Evolutionary conservation across 148 eudicot genomes (phyloP).

Genomic region (Limonium bicolor): DNA sequence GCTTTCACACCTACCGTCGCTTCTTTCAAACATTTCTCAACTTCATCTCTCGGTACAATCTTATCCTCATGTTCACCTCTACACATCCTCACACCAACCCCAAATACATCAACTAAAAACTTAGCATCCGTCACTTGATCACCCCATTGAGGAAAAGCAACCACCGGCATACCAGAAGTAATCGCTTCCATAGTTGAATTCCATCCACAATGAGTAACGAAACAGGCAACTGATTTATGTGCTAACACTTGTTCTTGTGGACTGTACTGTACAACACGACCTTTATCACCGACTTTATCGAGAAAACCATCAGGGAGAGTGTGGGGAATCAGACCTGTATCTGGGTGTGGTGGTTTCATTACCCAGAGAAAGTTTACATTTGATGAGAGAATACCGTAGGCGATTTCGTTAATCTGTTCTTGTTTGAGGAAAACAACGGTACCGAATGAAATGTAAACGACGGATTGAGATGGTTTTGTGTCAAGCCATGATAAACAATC

Average conservation of each 20-base stretch:
- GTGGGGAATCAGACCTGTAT: constrained; percentile 5
- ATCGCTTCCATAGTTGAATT: no score
- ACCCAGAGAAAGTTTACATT: constrained; percentile 64
- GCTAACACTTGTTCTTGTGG: constrained; percentile 60
- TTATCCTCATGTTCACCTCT: constrained; percentile 45
- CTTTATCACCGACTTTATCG: constrained; percentile 48
- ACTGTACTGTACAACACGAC: constrained; percentile 47
- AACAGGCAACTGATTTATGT: constrained; percentile 54
- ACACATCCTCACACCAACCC: constrained; percentile 33
- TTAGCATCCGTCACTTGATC: constrained; percentile 75
- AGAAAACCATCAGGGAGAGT: constrained; percentile 42
- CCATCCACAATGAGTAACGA: constrained; percentile 75
- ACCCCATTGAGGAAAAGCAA: constrained; percentile 73
- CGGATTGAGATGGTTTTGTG: constrained; percentile 25
- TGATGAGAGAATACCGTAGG: constrained; percentile 35
- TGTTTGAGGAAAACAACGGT: constrained; percentile 47
- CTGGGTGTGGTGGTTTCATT: constrained; percentile 37
- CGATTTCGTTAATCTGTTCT: constrained; percentile 58
- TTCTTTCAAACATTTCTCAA: constrained; percentile 35
- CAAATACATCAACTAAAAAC: constrained; percentile 47
- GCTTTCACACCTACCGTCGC: constrained; percentile 30
- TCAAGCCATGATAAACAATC: constrained; percentile 49
- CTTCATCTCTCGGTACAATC: constrained; percentile 32
- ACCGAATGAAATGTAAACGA: constrained; percentile 69
- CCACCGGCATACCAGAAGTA: constrained; percentile 44